Conservation (phyloP, 1,139 yeast species). For the Pichia cactophila region DNA sequence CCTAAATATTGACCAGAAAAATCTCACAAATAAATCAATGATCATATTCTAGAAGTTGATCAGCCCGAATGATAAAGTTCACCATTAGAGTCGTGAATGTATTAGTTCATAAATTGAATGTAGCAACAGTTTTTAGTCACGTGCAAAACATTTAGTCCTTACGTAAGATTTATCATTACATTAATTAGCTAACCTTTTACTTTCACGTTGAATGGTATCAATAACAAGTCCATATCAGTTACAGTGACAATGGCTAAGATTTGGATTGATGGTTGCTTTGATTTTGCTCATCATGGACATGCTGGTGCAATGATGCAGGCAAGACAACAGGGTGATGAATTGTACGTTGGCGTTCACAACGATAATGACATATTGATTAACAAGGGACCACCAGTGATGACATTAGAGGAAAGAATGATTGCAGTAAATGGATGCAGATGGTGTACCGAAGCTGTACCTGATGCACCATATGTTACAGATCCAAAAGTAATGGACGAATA, state of each 20-base stretch:
- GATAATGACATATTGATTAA: slow-evolving; percentile 77
- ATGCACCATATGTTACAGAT: slow-evolving; percentile 94
- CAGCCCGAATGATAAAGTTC: too few species aligned
- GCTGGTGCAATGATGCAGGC: slow-evolving; percentile 97
- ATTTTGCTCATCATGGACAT: slow-evolving; percentile 95
- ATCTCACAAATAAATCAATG: too few species aligned
- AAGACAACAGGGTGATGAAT: slow-evolving; percentile 63
- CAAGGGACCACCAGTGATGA: slow-evolving; percentile 95
- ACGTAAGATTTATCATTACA: too few species aligned
- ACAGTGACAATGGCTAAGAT: slow-evolving; percentile 32
- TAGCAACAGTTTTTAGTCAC: too few species aligned
- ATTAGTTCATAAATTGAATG: too few species aligned
- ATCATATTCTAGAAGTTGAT: too few species aligned
- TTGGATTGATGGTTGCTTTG: slow-evolving; percentile 98
- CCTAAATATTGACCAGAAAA: too few species aligned
- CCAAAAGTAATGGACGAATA: slow-evolving; percentile 68
- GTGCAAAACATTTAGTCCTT: too few species aligned
- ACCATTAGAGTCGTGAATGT: too few species aligned
- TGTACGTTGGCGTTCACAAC: slow-evolving; percentile 83
- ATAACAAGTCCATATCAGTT: too few species aligned
- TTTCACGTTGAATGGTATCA: too few species aligned
- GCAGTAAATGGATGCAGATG: slow-evolving; percentile 91
- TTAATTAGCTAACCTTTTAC: too few species aligned
- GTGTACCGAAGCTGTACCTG: slow-evolving; percentile 64
- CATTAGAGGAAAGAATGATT: slow-evolving; percentile 61